These are phyloP conservation scores for Oryza australiensis DNA, from an alignment of 176 grass and related monocot species.

Conservation along the genomic window DNA sequence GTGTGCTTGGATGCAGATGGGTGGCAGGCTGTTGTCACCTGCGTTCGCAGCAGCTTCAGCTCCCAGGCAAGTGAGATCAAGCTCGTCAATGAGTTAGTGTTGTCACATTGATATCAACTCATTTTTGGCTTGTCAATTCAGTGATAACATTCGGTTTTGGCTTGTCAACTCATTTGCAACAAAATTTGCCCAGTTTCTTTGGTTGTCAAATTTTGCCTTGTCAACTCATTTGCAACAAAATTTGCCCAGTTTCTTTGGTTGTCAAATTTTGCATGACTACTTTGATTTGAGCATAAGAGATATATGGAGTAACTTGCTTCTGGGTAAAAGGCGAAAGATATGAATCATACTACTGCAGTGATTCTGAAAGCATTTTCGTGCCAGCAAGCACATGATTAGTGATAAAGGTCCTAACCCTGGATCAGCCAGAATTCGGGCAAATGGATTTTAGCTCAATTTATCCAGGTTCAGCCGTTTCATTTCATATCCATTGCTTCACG, in stretches of 20 bases:
- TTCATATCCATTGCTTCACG: not conserved
- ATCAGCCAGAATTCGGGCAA: not conserved
- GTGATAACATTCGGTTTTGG: not conserved
- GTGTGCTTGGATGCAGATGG: slow-evolving; percentile 24
- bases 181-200: not conserved
- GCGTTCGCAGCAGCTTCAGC: slow-evolving; percentile 12
- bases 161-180: not conserved
- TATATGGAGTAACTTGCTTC: not conserved
- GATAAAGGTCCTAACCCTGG: not conserved
- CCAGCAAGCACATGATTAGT: too few species aligned
- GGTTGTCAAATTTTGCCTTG: not conserved
- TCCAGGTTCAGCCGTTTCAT: not conserved
- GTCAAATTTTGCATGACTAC: not conserved
- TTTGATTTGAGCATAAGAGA: not conserved
- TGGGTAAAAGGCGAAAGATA: not conserved
- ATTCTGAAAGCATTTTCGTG: not conserved
- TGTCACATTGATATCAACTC: slow-evolving; percentile 11
- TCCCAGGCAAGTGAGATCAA: not conserved
- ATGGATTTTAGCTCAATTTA: not conserved
- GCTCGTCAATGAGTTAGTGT: slow-evolving; percentile 5
- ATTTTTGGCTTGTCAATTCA: not conserved
- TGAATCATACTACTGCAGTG: not conserved
- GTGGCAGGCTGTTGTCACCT: slow-evolving; percentile 10
- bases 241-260: not conserved
- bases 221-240: not conserved